Evolutionary conservation across 371 early-diverging fungal genomes (phyloP), one percentile per base, ranked within the genome.

Genomic region (Syncephalastrum contaminatum): DNA sequence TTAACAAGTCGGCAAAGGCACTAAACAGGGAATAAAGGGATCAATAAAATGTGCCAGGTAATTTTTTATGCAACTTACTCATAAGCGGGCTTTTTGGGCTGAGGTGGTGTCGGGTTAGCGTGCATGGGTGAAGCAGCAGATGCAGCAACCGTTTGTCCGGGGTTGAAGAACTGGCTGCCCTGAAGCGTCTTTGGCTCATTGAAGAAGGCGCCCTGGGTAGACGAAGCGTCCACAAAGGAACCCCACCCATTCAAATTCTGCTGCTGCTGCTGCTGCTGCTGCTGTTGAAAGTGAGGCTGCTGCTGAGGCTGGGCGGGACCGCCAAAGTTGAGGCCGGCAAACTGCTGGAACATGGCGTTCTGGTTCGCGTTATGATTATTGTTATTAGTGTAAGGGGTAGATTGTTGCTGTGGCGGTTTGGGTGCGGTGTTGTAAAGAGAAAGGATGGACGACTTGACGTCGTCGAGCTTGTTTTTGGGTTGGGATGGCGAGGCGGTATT

Each of bases 371-470:
- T 65, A 56, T 58, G 43, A 60, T 65, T 21, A 41, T 22, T 54
- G 48, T 39, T 39, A 22, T 21, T 46, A 30, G 36, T 30, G 10
- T 30, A 30, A 19, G 49, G 41, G 7, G 70, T 48, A 41, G 59
- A 47, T 7, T 16, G 27, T 12, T 53, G 59, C 16, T 52, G 16
- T 15, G 16, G 45, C 36, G 36, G 36, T 30, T 12, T 30, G 36
- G 36, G 36, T 52, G 57, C 24, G 21, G 42, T 21, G 27, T 62
- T 66, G 44, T 84, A 84, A 25, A 84, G 52, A 4, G 85, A 84
- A 21, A 84, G 64, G 61, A 84, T 82, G 8, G 80, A 80, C 16
- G 80, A 77, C 53, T 82, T 82, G 56, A 82, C 63, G 53, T 82
- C 80, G 30, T 72, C 59, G 16, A 74, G 73, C 19, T 69, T 63